Base-by-base conservation (phyloP, 2,329 filamentous ascomycete species). In the Scopulariopsis brevicaulis region DNA sequence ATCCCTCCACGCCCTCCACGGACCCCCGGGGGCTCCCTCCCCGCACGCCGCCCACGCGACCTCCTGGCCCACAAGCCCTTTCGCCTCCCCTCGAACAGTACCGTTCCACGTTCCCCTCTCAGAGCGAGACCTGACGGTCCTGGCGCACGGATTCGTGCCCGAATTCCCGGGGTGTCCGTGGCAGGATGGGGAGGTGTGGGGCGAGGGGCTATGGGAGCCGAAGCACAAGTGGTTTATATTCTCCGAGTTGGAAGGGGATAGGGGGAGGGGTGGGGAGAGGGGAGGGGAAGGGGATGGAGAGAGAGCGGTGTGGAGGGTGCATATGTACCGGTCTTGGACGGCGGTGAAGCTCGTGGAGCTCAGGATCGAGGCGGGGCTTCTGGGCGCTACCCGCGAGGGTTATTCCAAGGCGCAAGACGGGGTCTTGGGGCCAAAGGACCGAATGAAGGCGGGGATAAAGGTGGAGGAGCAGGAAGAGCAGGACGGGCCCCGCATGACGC, bases 291-390 rank as follows among this genome's bases (percentile, higher is more conserved):
- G n/a, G n/a, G n/a, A n/a, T 22, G 20, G 18, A 1, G 54, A 35
- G 11, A 35, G 35, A 7, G 40, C n/a, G 2, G 14, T 40, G 4
- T n/a, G 28, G 46, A 51, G 25, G 25, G 11, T 57, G 3, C 28
- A 53, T n/a, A 24, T 57, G 25, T 46, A 57, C 48, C 55, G 55
- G n/a, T 51, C 43, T 28, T 57, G 55, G 55, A 57, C 55, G 4
- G 55, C 46, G 1, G 18, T 52, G 11, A 57, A 57, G 55, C n/a
- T 53, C n/a, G 35, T 57, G 11, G 55, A 57, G 32, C 55, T 57
- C 32, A 12, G 35, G 20, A 25, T 57, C 48, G 48, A 52, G 18
- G 8, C 25, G n/a, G 8, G n/a, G 2, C 6, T 20, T 8, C 24
- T 12, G n/a, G 1, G n/a, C 10, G 4, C 46, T 20, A 11, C 20